Evolutionary conservation across 768 basidiomycete genomes (phyloP).

Genomic region (Roridomyces roridus): DNA sequence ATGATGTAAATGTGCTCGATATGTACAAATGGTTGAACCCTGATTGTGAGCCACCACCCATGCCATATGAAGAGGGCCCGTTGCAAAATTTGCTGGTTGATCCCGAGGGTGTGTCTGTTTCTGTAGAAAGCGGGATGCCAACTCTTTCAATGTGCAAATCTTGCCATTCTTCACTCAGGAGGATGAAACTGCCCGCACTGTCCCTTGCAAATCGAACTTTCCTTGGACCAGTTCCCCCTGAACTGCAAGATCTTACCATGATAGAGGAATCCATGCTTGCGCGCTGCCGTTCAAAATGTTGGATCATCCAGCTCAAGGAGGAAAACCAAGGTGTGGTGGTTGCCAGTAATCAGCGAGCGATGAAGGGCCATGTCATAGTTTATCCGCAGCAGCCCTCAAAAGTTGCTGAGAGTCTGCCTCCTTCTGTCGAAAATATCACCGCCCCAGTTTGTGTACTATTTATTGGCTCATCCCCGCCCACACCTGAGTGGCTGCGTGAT

Average conservation of each 20-base stretch:
- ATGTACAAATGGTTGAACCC: conserved; percentile 6
- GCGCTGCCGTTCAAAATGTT: conserved; percentile 14
- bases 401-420: background rate
- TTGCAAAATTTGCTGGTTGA: conserved; percentile 2
- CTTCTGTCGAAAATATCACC: conserved; percentile 1
- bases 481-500: conserved; percentile 5
- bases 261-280: conserved; percentile 18
- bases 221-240: conserved; percentile 15
- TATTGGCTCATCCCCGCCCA: conserved; percentile 1
- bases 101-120: conserved; percentile 4
- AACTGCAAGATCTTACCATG: conserved; percentile 7
- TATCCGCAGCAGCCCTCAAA: conserved; percentile 6
- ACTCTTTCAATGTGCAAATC: background rate
- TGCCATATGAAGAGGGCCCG: background rate
- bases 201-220: conserved; percentile 8
- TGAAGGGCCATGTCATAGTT: conserved; percentile 7
- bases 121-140: background rate
- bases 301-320: background rate
- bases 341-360: conserved; percentile 7
- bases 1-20: background rate
- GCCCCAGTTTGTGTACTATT: conserved; percentile 2
- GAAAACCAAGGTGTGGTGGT: conserved; percentile 20
- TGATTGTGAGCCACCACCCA: conserved; percentile 1
- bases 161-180: conserved; percentile 4
- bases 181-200: conserved; percentile 1